Conservation (phyloP, 345 rosid genomes). For the Geranium brycei region DNA sequence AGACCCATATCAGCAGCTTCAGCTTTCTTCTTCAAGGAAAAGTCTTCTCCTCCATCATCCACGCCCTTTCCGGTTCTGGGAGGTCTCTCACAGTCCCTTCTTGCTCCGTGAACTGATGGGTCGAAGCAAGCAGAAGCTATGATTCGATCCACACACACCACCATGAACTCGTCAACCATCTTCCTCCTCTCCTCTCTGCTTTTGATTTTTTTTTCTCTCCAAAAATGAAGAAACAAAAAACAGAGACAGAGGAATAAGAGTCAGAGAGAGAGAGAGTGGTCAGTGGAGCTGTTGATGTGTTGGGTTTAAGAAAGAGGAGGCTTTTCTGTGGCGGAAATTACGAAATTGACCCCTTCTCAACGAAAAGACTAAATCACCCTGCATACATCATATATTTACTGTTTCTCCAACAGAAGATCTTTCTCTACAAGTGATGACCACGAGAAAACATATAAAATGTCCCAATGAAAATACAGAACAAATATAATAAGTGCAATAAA, state of each 20-base stretch:
- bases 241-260: not conserved
- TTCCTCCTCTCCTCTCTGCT: conserved; percentile 2
- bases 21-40: conserved; percentile 16
- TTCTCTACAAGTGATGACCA: too few species aligned
- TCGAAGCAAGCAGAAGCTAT: conserved; percentile 28
- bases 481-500: too few species aligned
- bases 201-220: too few species aligned
- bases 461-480: too few species aligned
- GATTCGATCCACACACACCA: conserved; percentile 23
- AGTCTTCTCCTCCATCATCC: conserved; percentile 15
- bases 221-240: not conserved
- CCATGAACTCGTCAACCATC: conserved; percentile 41
- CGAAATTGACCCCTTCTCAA: conserved; percentile 5
- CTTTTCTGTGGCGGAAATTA: conserved; percentile 19
- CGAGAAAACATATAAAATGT: too few species aligned
- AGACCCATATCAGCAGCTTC: conserved; percentile 6
- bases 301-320: conserved; percentile 8
- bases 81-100: conserved; percentile 5
- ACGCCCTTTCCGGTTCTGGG: not conserved
- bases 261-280: not conserved
- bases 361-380: not conserved
- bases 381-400: too few species aligned
- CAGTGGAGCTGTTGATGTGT: conserved; percentile 1
- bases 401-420: not conserved
- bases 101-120: conserved; percentile 8